Evolutionary conservation across 2,329 filamentous ascomycete species (phyloP).

Genomic region (Fusarium nisikadoi): DNA sequence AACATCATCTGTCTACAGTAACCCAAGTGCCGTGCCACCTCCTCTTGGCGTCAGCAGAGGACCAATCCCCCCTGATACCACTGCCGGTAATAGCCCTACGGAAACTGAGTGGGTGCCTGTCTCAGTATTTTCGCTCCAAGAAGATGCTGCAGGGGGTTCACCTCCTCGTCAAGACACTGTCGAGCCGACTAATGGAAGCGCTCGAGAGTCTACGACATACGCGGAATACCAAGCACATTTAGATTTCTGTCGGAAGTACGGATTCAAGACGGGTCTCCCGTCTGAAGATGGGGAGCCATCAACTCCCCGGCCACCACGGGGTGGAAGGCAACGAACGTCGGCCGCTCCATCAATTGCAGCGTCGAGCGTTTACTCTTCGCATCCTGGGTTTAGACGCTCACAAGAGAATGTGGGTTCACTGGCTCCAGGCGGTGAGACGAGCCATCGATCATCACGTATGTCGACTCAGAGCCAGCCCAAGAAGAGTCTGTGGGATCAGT

Average conservation of each 20-base stretch:
- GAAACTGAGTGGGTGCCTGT: slow-evolving; percentile 23
- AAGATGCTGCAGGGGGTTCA: not conserved
- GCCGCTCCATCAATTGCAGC: not conserved
- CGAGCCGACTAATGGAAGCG: not conserved
- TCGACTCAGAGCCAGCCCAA: not conserved
- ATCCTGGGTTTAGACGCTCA: slow-evolving; percentile 25
- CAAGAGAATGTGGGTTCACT: not conserved
- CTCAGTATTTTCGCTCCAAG: slow-evolving; percentile 11
- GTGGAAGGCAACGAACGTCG: not conserved
- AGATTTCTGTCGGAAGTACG: slow-evolving; percentile 19
- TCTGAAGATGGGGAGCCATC: not conserved
- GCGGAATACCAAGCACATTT: slow-evolving; percentile 14
- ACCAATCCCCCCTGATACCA: not conserved
- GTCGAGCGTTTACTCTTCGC: slow-evolving; percentile 37
- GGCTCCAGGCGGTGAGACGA: not conserved
- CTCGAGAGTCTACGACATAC: not conserved
- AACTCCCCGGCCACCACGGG: not conserved
- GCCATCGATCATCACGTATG: not conserved
- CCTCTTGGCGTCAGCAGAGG: slow-evolving; percentile 1
- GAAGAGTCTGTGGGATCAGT: not conserved
- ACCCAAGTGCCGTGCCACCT: slow-evolving; percentile 15
- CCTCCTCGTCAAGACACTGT: not conserved
- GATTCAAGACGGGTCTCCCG: not conserved
- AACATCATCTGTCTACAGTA: slow-evolving; percentile 1
- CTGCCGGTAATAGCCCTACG: not conserved